These are phyloP conservation scores for Pelomyxa schiedti DNA, from an alignment of 78 protist genomes.

Conservation along the genomic window DNA sequence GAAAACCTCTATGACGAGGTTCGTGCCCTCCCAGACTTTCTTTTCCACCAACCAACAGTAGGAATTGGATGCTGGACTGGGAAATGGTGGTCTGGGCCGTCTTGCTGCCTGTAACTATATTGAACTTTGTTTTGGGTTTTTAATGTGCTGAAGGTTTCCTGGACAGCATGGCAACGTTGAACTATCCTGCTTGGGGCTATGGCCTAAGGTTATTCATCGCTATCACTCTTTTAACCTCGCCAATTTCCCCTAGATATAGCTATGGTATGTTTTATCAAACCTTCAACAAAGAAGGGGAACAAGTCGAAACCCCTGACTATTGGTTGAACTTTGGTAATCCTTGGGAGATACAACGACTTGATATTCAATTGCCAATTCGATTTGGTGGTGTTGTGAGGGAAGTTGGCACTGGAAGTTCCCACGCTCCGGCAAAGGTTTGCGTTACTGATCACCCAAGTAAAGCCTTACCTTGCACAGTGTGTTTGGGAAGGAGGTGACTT, in stretches of 20 bases:
- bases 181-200: slow-evolving; percentile 79
- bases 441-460: not conserved
- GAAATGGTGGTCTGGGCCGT: slow-evolving; percentile 95
- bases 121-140: no score
- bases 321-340: slow-evolving; percentile 79
- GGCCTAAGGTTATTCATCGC: no score
- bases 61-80: slow-evolving; percentile 93
- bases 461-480: no score
- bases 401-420: not conserved
- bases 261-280: slow-evolving; percentile 92
- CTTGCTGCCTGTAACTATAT: slow-evolving; percentile 87
- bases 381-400: slow-evolving; percentile 58
- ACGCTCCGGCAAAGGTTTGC: not conserved
- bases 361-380: slow-evolving; percentile 53
- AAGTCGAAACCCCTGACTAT: slow-evolving; percentile 78
- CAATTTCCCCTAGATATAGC: no score
- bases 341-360: slow-evolving; percentile 79
- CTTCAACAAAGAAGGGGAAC: slow-evolving; percentile 68
- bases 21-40: slow-evolving; percentile 53
- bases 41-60: slow-evolving; percentile 64
- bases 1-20: slow-evolving; percentile 27
- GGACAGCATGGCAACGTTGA: slow-evolving; percentile 81
- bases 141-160: no score
- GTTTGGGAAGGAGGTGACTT: slow-evolving; percentile 74
- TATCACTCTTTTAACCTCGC: not conserved